Evolutionary conservation across 208 protist genomes (phyloP), one percentile per base, ranked within the genome.

Genomic region (Trypanosoma congolense): DNA sequence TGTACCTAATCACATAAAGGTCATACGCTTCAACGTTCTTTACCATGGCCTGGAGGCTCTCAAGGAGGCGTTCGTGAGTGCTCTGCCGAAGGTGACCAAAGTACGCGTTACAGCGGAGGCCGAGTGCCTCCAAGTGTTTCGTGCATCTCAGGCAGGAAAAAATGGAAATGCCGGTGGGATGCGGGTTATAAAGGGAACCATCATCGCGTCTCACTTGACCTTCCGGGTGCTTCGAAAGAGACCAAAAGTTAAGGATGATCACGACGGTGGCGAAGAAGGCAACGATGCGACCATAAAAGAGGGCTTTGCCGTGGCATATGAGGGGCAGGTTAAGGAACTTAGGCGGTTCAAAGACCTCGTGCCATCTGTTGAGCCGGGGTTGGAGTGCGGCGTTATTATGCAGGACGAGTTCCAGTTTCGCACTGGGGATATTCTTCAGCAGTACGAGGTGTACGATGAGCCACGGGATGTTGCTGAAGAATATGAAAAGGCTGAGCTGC

Each of bases 331-430:
- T 46, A 93, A 90, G 65, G 83, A 93, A 66, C 62, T 96, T 24
- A 80, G 90, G 21, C 85, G 87, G 22, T 93, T 92, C 57, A 93
- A 93, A 54, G 86, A 96, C 6, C 67, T 91, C 22, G 87, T 93
- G 19, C 80, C 83, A 22, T 80, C 65, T 21, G 84, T 96, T 14
- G 90, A 96, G 55, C 64, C 65, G 10, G 90, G 90, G 14, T 51
- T 93, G 16, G 90, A 96, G 57, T 96, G 90, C 49, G 90, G 90
- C 25, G 83, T 93, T 8, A 90, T 96, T 42, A 67, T 96, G 21
- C 68, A 89, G 56, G 86, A 96, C 58, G 84, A 87, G 61, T 96
- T 93, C 64, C 51, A 73, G 40, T 95, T 95, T 50, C 69, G 72
- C 12, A 54, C 61, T 1, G 87, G 87, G 4, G 87, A 95, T 47